Percentiles rank a stretch among this genome's conserved stretches.
phyloP scores from a whole-genome alignment of 2,329 filamentous ascomycete species.

The Neophaeococcomyces mojaviensis region DNA sequence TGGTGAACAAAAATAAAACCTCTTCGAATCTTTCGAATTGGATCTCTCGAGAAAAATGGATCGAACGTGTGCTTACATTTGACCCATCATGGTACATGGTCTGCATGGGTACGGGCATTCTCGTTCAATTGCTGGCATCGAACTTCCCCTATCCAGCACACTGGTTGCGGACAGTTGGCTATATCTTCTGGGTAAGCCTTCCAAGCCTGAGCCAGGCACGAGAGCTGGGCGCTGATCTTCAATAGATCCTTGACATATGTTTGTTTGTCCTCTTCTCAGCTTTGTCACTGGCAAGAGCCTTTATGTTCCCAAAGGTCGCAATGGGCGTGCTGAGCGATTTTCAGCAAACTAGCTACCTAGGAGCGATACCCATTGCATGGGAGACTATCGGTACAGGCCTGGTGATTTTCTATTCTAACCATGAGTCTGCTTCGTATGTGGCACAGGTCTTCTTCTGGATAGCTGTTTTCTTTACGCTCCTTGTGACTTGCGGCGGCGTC shows the following conservation, averaged over 20 bases:
- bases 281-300: constrained; percentile 13
- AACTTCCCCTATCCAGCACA: constrained; percentile 21
- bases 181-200: constrained; percentile 20
- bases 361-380: constrained; percentile 20
- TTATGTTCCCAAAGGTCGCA: constrained; percentile 15
- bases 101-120: constrained; percentile 17
- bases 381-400: constrained; percentile 23
- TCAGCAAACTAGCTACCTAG: constrained; percentile 20
- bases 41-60: constrained; percentile 2
- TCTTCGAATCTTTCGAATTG: not conserved
- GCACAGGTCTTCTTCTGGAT: constrained; percentile 23
- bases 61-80: constrained; percentile 18
- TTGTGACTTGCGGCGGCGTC: constrained; percentile 16
- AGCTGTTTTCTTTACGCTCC: constrained; percentile 14
- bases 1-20: not conserved
- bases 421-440: constrained; percentile 15
- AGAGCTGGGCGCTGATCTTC: too few species aligned
- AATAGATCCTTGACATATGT: constrained; percentile 22
- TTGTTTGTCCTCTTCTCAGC: constrained; percentile 21
- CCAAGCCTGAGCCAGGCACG: not conserved
- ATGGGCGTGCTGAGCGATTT: constrained; percentile 20
- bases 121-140: constrained; percentile 13
- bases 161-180: constrained; percentile 20
- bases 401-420: constrained; percentile 21
- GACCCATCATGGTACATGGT: constrained; percentile 24